Base-by-base conservation (phyloP, 2,329 filamentous ascomycete species). In the Eutypella sp. region DNA sequence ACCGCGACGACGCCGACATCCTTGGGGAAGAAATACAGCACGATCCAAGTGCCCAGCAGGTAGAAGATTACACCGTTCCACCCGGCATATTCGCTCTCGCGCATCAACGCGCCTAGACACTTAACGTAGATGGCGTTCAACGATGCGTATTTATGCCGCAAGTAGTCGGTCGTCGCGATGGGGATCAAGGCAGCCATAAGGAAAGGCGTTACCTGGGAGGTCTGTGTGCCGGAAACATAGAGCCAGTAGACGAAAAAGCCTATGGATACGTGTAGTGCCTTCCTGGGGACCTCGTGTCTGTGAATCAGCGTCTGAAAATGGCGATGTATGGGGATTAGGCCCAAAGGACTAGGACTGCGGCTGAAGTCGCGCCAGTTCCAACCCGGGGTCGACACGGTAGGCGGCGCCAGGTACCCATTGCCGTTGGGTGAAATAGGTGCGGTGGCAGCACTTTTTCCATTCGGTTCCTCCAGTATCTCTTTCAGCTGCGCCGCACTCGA, bases 31-130 rank as follows among this genome's bases (percentile, higher is more conserved):
- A 89, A 89, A 55, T 81, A 81, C 54, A 97, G 79, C 15, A 92
- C 89, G 25, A 84, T 76, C 82, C 90, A 96, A 23, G 90, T 85
- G 46, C 93, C 93, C 7, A 96, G 79, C 9, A 99, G 81, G 68
- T 97, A 99, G 74, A 88, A 96, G 55, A 99, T 95, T 56, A 97
- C 92, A 43, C 93, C 93, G 64, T 99, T 99, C 76, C 89, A 99
- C 42, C 90, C 89, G 40, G 84, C 78, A 56, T 92, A 95, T 69
- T 99, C 93, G 53, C 87, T 93, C 72, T 99, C 93, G 45, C 93
- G 87, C 93, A 99, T 99, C 57, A 99, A 75, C 1, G 91, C 89
- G 40, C 93, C 93, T 13, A 97, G 71, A 31, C 81, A 77, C 46
- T 79, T 82, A 57, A 97, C 92, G 67, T 97, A 99, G 46, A 96